Evolutionary conservation across 2,329 filamentous ascomycete genomes (phyloP).

Genomic region (Orbilia brochopaga): DNA sequence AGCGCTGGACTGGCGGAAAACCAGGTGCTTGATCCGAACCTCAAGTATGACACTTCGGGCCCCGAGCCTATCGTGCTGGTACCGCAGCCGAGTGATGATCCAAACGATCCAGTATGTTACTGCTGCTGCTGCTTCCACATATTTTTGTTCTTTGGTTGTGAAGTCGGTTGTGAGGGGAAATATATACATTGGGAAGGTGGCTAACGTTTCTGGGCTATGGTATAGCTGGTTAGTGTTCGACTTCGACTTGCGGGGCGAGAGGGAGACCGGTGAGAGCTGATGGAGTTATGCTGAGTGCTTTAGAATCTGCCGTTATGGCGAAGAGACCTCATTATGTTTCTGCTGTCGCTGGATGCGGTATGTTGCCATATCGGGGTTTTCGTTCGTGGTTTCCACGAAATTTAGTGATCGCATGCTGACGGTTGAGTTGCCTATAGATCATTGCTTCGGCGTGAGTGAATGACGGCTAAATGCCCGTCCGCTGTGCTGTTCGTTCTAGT

Average conservation of each 20-base stretch:
- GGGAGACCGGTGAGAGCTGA: neutral
- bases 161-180: too few relatives aligned
- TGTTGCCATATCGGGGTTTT: slow-evolving; percentile 7
- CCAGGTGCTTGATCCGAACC: slow-evolving; percentile 43
- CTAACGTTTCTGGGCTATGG: slow-evolving; percentile 16
- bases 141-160: slow-evolving; percentile 1
- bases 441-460: slow-evolving; percentile 71
- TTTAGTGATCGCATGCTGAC: slow-evolving; percentile 10
- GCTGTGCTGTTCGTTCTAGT: slow-evolving; percentile 2
- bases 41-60: slow-evolving; percentile 77
- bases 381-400: neutral
- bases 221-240: slow-evolving; percentile 25
- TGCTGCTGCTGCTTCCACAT: slow-evolving; percentile 56
- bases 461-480: neutral
- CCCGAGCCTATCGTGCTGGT: slow-evolving; percentile 76
- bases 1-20: slow-evolving; percentile 23
- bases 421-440: slow-evolving; percentile 60
- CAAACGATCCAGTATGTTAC: slow-evolving; percentile 79
- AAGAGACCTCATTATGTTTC: slow-evolving; percentile 78
- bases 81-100: slow-evolving; percentile 88
- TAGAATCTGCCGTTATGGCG: slow-evolving; percentile 86
- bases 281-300: slow-evolving; percentile 48
- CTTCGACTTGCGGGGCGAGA: slow-evolving; percentile 6
- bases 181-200: slow-evolving; percentile 4
- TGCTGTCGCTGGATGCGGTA: slow-evolving; percentile 74